These are phyloP conservation scores for Sphaerulina vaccinii DNA, from an alignment of 2,329 filamentous ascomycete species.

Conservation along the genomic window DNA sequence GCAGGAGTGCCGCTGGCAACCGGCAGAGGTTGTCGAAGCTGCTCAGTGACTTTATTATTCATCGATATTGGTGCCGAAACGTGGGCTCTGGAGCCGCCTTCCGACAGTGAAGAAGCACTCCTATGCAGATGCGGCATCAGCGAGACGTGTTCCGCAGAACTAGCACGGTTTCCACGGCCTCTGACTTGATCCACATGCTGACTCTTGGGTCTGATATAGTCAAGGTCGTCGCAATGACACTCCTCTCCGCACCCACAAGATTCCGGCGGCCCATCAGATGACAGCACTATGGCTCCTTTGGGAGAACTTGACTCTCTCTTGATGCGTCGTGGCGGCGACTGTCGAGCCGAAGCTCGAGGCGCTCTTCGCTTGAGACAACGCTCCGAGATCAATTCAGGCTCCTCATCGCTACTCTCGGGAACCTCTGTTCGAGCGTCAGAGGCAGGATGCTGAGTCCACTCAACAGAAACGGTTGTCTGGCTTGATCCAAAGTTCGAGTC, in stretches of 20 bases:
- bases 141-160: slow-evolving; percentile 24
- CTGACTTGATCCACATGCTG: slow-evolving; percentile 26
- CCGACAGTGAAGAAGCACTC: slow-evolving; percentile 28
- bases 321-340: slow-evolving; percentile 26
- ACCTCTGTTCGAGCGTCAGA: slow-evolving; percentile 8
- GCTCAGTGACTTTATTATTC: neutral
- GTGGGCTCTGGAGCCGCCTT: slow-evolving; percentile 13
- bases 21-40: neutral
- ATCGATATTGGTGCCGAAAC: neutral
- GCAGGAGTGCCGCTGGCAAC: neutral
- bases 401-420: slow-evolving; percentile 37
- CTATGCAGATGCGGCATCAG: slow-evolving; percentile 14
- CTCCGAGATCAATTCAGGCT: slow-evolving; percentile 44
- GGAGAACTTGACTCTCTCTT: slow-evolving; percentile 32
- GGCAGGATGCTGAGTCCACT: slow-evolving; percentile 19
- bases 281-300: slow-evolving; percentile 36
- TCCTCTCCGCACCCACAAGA: neutral
- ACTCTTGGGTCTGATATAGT: neutral
- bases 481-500: slow-evolving; percentile 37
- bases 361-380: slow-evolving; percentile 47
- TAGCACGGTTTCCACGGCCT: slow-evolving; percentile 21
- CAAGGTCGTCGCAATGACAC: neutral
- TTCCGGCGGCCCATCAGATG: slow-evolving; percentile 37
- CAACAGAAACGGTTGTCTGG: slow-evolving; percentile 41
- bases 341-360: slow-evolving; percentile 19